Base-by-base conservation (phyloP, 306 rosid genomes). In the Luffa acutangula region DNA sequence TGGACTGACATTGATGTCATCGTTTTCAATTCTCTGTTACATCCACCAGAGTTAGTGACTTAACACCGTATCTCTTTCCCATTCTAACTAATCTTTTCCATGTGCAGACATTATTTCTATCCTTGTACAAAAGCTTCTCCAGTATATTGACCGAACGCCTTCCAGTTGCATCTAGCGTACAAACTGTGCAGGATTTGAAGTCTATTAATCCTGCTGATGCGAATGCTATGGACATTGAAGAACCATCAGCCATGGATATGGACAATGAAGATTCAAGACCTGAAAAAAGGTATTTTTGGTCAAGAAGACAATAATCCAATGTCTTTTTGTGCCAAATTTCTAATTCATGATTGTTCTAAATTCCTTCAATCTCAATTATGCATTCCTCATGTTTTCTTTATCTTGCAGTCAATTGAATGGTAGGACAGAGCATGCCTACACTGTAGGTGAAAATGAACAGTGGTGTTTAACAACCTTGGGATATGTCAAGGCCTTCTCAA, bases 381-480 rank as follows among this genome's bases (percentile, higher is more conserved):
- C 10, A 73, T 36, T 79, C 52, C 71, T 54, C 42, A 53, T 77
- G 70, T 56, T 54, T 48, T 79, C 65, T 43, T 59, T 80, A 21
- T 84, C 84, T 82, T 67, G 77, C 96, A 95, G 99, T 84, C 90
- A 83, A 76, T 43, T 86, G 82, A 96, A 93, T 80, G 98, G 96
- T 58, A 88, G 66, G 85, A 84, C 83, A 54, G 81, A 77, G 51
- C 80, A 80, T 75, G 72, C 67, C 63, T 91, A 95, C 86, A 88
- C 85, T 79, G 79, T 93, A 31, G 98, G 97, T 58, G 99, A 96
- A 85, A 93, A 93, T 72, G 98, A 91, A 85, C 99, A 96, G 84
- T 96, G 98, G 98, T 94, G 97, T 84, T 82, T 94, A 76, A 85
- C 98, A 46, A 95, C 98, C 54, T 87, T 95, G 83, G 96, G 96